Evolutionary conservation across 306 rosid species (phyloP), one percentile per base, ranked within the genome.

Genomic region (Ormosia emarginata): DNA sequence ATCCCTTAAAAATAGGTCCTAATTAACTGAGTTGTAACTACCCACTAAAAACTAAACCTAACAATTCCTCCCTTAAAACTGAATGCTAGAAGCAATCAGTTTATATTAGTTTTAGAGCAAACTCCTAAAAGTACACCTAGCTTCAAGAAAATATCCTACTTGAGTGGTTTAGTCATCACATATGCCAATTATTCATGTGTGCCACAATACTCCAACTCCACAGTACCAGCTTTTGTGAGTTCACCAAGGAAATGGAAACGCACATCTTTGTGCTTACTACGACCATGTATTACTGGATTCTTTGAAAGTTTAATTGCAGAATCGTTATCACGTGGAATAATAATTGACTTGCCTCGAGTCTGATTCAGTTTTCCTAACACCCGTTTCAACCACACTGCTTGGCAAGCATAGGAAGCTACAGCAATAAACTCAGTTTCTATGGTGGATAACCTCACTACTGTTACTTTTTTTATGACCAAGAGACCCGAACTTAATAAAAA

Each of bases 251-350:
- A 77, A 47, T 77, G 73, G 32, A 34, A 79, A 17, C 39, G 24
- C 6, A 79, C 77, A 79, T 79, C 76, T 8, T 55, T 79, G 4
- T 79, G 67, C 9, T 79, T 79, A 9, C 69, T 68, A 3, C 49
- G 13, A 3, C 61, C 62, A 69, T 56, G 77, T 18, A 78, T 17
- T 6, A 65, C 81, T 3, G 11, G 52, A 65, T 77, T 77, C 3
- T 66, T 78, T 0, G 74, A 49, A 10, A 71, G 43, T 7, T 65
- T 78, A 14, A 37, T 65, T 33, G 37, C 2, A 33, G 82, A 78
- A 46, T 6, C 69, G 4, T 43, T 79, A 50, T 79, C 83, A 69
- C 49, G n/a, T n/a, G 44, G 2, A 33, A 34, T 24, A 24, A 24
- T 24, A 24, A 0, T 24, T 24, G 24, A 24, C 24, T 24, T 7